Percentiles rank a stretch among this genome's conserved stretches.
phyloP scores from a whole-genome alignment of 257 asterid species.

The Prunella vulgaris region DNA sequence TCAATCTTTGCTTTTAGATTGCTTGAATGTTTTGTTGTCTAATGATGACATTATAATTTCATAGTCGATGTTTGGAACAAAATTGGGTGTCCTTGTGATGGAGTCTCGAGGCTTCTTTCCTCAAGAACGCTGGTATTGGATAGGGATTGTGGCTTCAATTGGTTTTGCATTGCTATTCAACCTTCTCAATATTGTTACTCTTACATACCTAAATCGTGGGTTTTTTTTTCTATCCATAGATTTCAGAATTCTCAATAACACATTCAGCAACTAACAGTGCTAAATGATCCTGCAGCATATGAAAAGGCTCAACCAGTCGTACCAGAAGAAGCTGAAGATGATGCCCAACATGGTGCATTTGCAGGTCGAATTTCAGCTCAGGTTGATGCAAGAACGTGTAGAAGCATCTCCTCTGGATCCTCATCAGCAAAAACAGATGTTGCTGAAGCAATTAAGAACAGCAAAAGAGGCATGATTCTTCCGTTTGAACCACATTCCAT shows the following conservation, averaged over 20 bases:
- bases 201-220: slow-evolving; percentile 36
- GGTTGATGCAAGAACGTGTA: neutral
- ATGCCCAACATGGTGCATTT: neutral
- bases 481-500: slow-evolving; percentile 51
- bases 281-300: slow-evolving; percentile 30
- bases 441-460: slow-evolving; percentile 19
- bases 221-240: neutral
- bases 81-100: slow-evolving; percentile 29
- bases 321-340: slow-evolving; percentile 27
- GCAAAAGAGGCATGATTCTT: slow-evolving; percentile 48
- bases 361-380: no score
- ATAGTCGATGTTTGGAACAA: slow-evolving; percentile 21
- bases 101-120: slow-evolving; percentile 34
- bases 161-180: slow-evolving; percentile 35
- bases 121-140: slow-evolving; percentile 38
- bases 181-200: slow-evolving; percentile 14
- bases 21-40: neutral
- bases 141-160: slow-evolving; percentile 29
- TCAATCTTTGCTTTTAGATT: neutral
- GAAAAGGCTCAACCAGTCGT: slow-evolving; percentile 43
- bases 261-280: neutral
- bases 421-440: slow-evolving; percentile 25
- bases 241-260: neutral
- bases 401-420: slow-evolving; percentile 28
- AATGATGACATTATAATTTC: neutral